Percentiles rank a stretch among this genome's conserved stretches.
Conservation (phyloP, 2,329 filamentous ascomycete genomes). For the Pestalotiopsis sp. region DNA sequence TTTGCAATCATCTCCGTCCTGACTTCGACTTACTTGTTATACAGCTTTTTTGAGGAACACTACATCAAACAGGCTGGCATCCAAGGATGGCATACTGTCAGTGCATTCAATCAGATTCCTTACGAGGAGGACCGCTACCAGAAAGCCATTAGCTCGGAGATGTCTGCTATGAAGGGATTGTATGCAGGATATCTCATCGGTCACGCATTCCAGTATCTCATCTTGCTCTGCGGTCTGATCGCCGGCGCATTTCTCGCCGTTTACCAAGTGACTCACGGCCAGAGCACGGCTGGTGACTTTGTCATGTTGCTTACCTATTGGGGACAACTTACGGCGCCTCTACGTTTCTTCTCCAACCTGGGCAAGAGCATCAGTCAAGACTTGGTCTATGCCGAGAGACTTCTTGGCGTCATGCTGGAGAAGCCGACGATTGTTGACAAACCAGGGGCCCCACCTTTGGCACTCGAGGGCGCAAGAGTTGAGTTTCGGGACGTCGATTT, state of each 20-base stretch:
- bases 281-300: conserved; percentile 67
- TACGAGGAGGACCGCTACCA: conserved; percentile 59
- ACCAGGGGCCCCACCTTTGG: conserved; percentile 49
- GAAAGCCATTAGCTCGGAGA: conserved; percentile 46
- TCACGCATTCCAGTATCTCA: conserved; percentile 59
- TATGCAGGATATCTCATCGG: conserved; percentile 50
- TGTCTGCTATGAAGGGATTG: conserved; percentile 38
- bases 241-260: conserved; percentile 62
- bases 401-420: conserved; percentile 60
- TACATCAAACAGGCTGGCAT: conserved; percentile 58
- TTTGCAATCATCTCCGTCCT: not conserved
- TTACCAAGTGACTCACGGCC: conserved; percentile 65
- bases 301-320: conserved; percentile 74
- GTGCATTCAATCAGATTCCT: conserved; percentile 59
- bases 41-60: conserved; percentile 53
- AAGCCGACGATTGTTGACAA: conserved; percentile 57
- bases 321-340: conserved; percentile 69
- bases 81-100: conserved; percentile 61
- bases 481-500: conserved; percentile 58
- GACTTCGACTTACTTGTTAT: not conserved
- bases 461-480: conserved; percentile 54
- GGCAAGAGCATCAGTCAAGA: conserved; percentile 58
- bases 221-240: conserved; percentile 70
- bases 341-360: conserved; percentile 67
- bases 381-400: conserved; percentile 58